Conservation (phyloP, 139 green algal species). For the Asterochloris erici region DNA sequence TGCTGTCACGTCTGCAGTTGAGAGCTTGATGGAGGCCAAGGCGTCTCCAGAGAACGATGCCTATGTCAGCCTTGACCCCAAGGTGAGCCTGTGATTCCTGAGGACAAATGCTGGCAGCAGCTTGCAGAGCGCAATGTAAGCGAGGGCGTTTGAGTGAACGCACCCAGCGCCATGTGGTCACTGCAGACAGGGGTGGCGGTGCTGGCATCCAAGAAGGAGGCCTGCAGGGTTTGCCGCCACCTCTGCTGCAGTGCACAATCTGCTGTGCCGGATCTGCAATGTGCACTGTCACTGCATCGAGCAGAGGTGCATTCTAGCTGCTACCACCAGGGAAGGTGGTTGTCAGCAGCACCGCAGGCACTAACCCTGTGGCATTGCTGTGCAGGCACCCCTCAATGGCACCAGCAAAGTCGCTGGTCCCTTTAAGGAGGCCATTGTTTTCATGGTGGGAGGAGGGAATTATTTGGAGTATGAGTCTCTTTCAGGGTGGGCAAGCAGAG, state of each 20-base stretch:
- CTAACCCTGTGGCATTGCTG: neutral
- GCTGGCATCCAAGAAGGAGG: too few species aligned
- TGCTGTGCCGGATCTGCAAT: neutral
- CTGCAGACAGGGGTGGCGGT: too few species aligned
- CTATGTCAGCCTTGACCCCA: conserved; percentile 88
- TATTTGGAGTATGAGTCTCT: conserved; percentile 90
- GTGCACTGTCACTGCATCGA: neutral
- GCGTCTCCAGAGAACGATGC: conserved; percentile 59
- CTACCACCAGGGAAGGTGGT: too few species aligned
- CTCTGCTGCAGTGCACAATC: too few species aligned
- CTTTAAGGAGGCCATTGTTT: conserved; percentile 89
- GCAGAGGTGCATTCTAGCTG: too few species aligned
- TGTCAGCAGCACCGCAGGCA: too few species aligned
- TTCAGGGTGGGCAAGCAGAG: conserved; percentile 26
- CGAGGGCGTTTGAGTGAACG: too few species aligned
- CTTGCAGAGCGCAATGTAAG: neutral
- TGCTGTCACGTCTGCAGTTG: conserved; percentile 80
- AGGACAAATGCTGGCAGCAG: neutral
- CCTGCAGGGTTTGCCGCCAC: too few species aligned
- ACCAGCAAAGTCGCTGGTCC: conserved; percentile 39
- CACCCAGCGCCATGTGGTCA: too few species aligned
- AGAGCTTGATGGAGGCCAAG: conserved; percentile 86
- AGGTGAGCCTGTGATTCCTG: conserved; percentile 26
- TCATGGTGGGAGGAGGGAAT: conserved; percentile 97
- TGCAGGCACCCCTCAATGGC: conserved; percentile 35